A percentile compares a stretch with the other conserved stretches of the same genome.
Conservation (phyloP, 1,284 basidiomycete species). For the Earliella scabrosa region DNA sequence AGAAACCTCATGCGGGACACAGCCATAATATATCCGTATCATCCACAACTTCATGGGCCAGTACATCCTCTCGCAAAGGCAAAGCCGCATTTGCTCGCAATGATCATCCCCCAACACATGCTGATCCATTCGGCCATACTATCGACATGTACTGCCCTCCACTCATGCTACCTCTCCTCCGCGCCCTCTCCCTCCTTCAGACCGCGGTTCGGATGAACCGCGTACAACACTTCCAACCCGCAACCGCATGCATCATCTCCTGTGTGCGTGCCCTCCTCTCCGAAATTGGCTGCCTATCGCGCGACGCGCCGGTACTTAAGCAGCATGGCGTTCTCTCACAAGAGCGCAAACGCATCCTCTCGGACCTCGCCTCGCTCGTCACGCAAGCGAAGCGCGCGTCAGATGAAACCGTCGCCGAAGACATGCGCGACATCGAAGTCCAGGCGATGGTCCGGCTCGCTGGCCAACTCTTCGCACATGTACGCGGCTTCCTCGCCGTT, state of each 20-base stretch:
- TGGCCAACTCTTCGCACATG: conserved; percentile 75
- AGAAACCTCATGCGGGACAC: conserved; percentile 39
- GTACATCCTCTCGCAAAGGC: conserved; percentile 40
- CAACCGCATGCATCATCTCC: conserved; percentile 90
- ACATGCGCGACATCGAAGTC: conserved; percentile 59
- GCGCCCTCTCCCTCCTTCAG: conserved; percentile 86
- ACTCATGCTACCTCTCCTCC: conserved; percentile 78
- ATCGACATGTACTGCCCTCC: conserved; percentile 69
- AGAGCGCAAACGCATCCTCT: conserved; percentile 84
- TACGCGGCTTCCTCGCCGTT: conserved; percentile 71
- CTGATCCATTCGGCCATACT: conserved; percentile 48
- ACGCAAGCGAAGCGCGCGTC: conserved; percentile 83
- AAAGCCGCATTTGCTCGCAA: conserved; percentile 37
- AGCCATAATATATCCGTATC: conserved; percentile 51
- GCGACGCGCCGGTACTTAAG: conserved; percentile 78
- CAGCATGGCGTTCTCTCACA: conserved; percentile 70
- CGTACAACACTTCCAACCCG: conserved; percentile 82
- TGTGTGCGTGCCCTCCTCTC: conserved; percentile 91
- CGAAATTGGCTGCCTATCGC: conserved; percentile 84
- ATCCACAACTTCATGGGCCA: conserved; percentile 61
- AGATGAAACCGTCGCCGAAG: conserved; percentile 52
- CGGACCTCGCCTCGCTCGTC: conserved; percentile 84
- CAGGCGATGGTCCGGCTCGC: conserved; percentile 76
- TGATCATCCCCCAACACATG: conserved; percentile 50
- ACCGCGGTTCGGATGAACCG: conserved; percentile 81